These are phyloP conservation scores for Teunomyces aglyptinius DNA, from an alignment of 805 yeast genomes.

Conservation along the genomic window DNA sequence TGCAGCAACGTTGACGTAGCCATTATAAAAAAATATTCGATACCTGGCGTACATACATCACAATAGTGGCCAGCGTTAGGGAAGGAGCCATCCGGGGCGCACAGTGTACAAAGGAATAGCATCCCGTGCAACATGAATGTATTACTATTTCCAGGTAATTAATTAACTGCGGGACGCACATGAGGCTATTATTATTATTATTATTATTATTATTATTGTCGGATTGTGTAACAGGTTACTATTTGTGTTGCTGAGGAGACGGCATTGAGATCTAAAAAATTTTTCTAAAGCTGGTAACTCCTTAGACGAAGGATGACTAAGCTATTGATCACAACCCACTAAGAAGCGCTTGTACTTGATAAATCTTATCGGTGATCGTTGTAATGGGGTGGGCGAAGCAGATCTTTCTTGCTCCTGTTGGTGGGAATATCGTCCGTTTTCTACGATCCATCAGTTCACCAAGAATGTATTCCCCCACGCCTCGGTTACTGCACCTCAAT, in stretches of 20 bases:
- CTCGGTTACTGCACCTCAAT: neutral
- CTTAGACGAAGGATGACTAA: neutral
- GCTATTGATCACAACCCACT: neutral
- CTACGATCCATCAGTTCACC: neutral
- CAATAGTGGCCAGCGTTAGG: neutral
- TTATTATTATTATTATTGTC: too few species aligned
- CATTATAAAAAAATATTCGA: neutral
- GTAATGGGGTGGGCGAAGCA: too few species aligned
- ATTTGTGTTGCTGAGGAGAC: neutral
- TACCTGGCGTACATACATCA: neutral
- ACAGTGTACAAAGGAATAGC: neutral
- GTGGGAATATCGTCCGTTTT: neutral
- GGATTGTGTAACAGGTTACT: neutral
- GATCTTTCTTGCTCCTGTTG: too few species aligned
- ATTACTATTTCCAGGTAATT: neutral
- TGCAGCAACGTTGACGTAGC: conserved; percentile 1
- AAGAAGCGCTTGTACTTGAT: too few species aligned
- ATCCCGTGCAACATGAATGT: neutral
- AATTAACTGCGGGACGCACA: neutral
- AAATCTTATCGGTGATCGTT: too few species aligned
- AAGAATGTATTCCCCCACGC: neutral
- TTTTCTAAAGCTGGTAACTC: neutral
- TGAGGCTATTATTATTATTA: neutral
- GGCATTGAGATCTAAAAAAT: neutral
- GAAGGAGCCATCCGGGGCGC: neutral